Base-by-base conservation (phyloP, 208 protist genomes). In the Crithidia bombi region DNA sequence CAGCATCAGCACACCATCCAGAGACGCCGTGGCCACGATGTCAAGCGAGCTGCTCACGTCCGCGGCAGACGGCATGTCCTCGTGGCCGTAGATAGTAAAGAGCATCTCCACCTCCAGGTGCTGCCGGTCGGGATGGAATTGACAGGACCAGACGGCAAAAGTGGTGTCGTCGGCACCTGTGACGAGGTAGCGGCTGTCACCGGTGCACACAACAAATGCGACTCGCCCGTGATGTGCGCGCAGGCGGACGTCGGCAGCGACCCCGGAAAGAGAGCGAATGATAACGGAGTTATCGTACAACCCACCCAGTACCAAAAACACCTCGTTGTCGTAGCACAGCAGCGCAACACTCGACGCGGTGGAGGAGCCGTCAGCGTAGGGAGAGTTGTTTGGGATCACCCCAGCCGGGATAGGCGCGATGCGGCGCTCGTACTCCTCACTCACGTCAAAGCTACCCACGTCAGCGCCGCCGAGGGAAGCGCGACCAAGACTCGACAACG, bases 151-250 rank as follows among this genome's bases (percentile, higher is more conserved):
- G 19, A 98, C 85, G 59, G 92, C 83, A 67, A 96, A 96, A 12
- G 92, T 98, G 0, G 94, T 97, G 73, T 98, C 94, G 83, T 93
- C 83, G 11, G 86, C 75, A 7, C 92, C 92, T 7, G 83, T 96
- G 26, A 96, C 89, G 51, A 98, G 65, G 75, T 88, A 93, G 47
- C 73, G 75, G 52, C 86, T 91, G 69, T 96, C 90, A 14, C 64
- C 57, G 49, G 82, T 94, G 46, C 79, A 71, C 9, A 85, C 81
- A 11, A 97, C 74, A 25, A 82, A 78, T 33, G 82, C 69, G 28
- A 98, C 89, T 19, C 83, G 87, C 19, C 83, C 91, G 59, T 81
- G 78, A 65, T 98, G 94, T 0, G 81, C 88, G 39, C 79, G 76
- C 50, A 97, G 74, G 2, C 83, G 82, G 35, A 91, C 70, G 26